Evolutionary conservation across 495 filamentous ascomycete genomes (phyloP).

Genomic region (Pseudotulostoma volvatum): DNA sequence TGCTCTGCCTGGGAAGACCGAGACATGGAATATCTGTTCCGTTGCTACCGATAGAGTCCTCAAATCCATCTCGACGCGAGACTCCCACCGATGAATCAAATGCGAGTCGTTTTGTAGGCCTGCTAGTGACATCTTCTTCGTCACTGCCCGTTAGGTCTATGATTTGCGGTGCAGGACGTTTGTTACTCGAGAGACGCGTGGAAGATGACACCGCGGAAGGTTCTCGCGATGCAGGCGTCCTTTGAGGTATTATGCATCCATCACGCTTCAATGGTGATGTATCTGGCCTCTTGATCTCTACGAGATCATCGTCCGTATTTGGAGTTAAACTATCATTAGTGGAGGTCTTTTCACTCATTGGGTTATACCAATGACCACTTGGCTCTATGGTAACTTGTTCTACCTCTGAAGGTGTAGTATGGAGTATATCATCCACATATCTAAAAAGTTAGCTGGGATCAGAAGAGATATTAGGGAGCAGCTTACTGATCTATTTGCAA

Average conservation of each 20-base stretch:
- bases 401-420: constrained; percentile 44
- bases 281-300: constrained; percentile 46
- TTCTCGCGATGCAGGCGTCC: constrained; percentile 39
- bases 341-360: constrained; percentile 20
- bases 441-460: constrained; percentile 24
- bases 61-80: constrained; percentile 11
- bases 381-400: constrained; percentile 88
- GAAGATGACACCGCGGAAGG: constrained; percentile 32
- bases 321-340: constrained; percentile 21
- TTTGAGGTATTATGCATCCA: constrained; percentile 22
- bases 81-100: constrained; percentile 9
- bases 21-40: constrained; percentile 10
- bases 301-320: constrained; percentile 42
- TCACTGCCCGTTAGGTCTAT: constrained; percentile 70
- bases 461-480: not conserved
- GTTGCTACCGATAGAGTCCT: constrained; percentile 11
- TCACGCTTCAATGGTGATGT: constrained; percentile 32
- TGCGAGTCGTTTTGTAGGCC: constrained; percentile 36
- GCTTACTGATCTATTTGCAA: constrained; percentile 76
- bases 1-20: constrained; percentile 9
- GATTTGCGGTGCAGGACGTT: constrained; percentile 45
- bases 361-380: constrained; percentile 56
- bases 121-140: constrained; percentile 53
- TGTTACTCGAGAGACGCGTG: constrained; percentile 33
- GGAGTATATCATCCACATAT: constrained; percentile 78